Percentiles rank a stretch among this genome's conserved stretches.
phyloP scores from a whole-genome alignment of 2,329 filamentous ascomycete genomes.

The Fusarium domesticum region DNA sequence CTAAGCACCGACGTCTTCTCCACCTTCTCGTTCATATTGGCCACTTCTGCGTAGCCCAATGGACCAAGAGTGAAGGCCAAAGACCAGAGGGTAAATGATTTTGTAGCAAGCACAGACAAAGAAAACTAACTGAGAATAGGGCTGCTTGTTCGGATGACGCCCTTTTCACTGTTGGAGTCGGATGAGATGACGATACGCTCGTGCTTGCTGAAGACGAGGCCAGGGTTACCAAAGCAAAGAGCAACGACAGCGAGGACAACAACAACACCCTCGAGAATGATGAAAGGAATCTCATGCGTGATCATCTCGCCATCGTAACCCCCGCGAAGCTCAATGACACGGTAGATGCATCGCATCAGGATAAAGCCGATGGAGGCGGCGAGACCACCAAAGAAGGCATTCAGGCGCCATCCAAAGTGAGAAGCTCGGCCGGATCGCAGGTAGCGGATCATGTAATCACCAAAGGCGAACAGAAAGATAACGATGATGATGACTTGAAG shows the following conservation, averaged over 20 bases:
- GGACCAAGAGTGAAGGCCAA: too few relatives aligned
- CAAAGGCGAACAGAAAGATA: slow-evolving; percentile 48
- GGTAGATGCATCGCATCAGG: slow-evolving; percentile 60
- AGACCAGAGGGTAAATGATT: too few relatives aligned
- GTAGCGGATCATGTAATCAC: slow-evolving; percentile 50
- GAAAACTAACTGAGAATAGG: slow-evolving; percentile 13
- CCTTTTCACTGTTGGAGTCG: slow-evolving; percentile 28
- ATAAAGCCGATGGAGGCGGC: slow-evolving; percentile 55
- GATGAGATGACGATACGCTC: slow-evolving; percentile 5
- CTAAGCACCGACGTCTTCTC: too few relatives aligned
- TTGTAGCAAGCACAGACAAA: background rate
- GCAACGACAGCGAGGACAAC: slow-evolving; percentile 37
- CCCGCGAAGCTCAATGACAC: slow-evolving; percentile 62
- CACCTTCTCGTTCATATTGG: too few relatives aligned
- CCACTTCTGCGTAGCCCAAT: too few relatives aligned
- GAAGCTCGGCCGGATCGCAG: slow-evolving; percentile 27
- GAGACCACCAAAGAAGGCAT: slow-evolving; percentile 52
- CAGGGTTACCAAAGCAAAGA: slow-evolving; percentile 43
- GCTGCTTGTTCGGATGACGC: background rate
- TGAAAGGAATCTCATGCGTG: slow-evolving; percentile 49
- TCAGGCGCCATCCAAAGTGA: slow-evolving; percentile 31
- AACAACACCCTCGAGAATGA: slow-evolving; percentile 49
- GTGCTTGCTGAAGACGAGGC: slow-evolving; percentile 36
- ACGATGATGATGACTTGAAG: slow-evolving; percentile 57
- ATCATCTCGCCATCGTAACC: slow-evolving; percentile 59